Evolutionary conservation across 768 basidiomycete species (phyloP), one percentile per base, ranked within the genome.

Genomic region (Imleria badia): DNA sequence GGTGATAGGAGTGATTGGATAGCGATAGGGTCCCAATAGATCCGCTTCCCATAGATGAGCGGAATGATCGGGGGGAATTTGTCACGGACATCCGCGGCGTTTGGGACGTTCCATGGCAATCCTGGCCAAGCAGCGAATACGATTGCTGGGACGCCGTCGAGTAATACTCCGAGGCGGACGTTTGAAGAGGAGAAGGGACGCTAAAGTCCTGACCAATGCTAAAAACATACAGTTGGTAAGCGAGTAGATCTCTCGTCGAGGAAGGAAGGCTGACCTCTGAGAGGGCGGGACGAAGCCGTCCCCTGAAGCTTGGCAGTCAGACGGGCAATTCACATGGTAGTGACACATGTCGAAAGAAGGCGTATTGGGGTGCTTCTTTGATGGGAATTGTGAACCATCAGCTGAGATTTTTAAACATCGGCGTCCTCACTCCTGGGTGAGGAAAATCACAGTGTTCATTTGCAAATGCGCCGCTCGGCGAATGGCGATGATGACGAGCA

Each of bases 401-500:
- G 33, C 49, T 29, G 54, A 48, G 55, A 44, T 45, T 66, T 65
- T 68, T 60, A 68, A 41, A 52, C 52, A 30, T 55, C 64, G 51
- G 53, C 6, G 55, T 45, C 44, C 48, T 19, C 63, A 36, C 60
- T n/a, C 43, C 54, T 54, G 38, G 49, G 56, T 40, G 63, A 44
- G 53, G 62, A 29, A 30, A 50, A 26, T 60, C 54, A 61, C 59
- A 55, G 53, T 53, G 20, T 62, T 65, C 65, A 65, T 57, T 55
- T 59, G 42, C 47, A 34, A 44, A 35, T 49, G 52, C 60, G 63
- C 58, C 41, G 58, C 63, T 60, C 61, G 53, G 35, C 19, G 56
- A 55, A 56, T 54, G 66, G 64, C 61, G 44, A 66, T 68, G 65
- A 66, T 50, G 58, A 66, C 47, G 39, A 54, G 43, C 44, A 51